These are phyloP conservation scores for Teunomyces panamensis DNA, from an alignment of 805 yeast genomes.

Conservation along the genomic window DNA sequence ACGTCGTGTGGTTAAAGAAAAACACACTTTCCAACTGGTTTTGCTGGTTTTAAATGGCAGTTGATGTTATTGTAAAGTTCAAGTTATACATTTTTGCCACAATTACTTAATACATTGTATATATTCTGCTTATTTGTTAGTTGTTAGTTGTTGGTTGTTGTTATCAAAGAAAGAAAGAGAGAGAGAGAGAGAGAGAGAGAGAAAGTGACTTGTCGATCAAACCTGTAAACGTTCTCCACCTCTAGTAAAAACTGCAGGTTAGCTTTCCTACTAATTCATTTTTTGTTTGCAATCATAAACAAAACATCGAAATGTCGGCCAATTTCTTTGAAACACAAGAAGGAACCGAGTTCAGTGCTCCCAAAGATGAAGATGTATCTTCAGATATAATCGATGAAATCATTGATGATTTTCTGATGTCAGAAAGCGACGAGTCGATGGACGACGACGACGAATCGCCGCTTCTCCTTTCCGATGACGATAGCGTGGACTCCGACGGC, in stretches of 20 bases:
- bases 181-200: no score
- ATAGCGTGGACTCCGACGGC: slow-evolving; percentile 26
- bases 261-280: background rate
- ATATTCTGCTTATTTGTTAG: no score
- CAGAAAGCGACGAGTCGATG: slow-evolving; percentile 5
- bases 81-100: no score
- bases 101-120: no score
- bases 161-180: background rate
- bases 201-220: background rate
- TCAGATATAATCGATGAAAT: slow-evolving; percentile 11
- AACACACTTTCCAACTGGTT: background rate
- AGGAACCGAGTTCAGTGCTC: slow-evolving; percentile 4
- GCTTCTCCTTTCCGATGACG: slow-evolving; percentile 12
- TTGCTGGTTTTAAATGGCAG: background rate
- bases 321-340: slow-evolving; percentile 20
- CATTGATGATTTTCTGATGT: slow-evolving; percentile 7
- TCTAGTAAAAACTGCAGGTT: background rate
- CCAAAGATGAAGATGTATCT: slow-evolving; percentile 18
- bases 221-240: background rate
- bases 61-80: no score
- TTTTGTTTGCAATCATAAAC: background rate
- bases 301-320: slow-evolving; percentile 14
- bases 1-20: background rate
- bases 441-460: slow-evolving; percentile 15
- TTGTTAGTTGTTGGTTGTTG: no score